Percentiles rank a stretch among this genome's conserved stretches.
These are phyloP conservation scores for Tricholoma furcatifolium DNA, from an alignment of 768 basidiomycete genomes.

Conservation along the genomic window DNA sequence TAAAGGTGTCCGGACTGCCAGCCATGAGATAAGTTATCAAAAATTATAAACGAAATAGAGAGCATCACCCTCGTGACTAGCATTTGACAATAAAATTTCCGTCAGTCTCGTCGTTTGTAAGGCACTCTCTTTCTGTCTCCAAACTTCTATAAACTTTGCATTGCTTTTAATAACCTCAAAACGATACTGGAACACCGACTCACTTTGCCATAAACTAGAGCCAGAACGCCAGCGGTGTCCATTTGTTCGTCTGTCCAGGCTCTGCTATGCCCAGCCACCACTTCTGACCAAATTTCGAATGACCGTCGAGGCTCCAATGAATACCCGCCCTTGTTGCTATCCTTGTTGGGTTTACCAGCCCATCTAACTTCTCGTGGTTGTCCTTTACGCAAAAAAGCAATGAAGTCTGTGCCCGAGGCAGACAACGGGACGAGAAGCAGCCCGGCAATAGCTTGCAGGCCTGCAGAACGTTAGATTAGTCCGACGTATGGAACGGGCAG, in stretches of 20 bases:
- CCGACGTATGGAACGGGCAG: background rate
- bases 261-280: slow-evolving; percentile 62
- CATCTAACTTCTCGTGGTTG: slow-evolving; percentile 70
- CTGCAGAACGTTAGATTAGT: slow-evolving; percentile 18
- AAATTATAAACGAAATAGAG: background rate
- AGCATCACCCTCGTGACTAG: slow-evolving; percentile 71
- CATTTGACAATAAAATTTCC: slow-evolving; percentile 74
- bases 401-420: slow-evolving; percentile 72
- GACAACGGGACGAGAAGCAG: slow-evolving; percentile 76
- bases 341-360: slow-evolving; percentile 72
- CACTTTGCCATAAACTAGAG: slow-evolving; percentile 76
- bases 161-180: background rate
- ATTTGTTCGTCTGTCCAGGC: slow-evolving; percentile 82
- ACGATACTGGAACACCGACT: background rate
- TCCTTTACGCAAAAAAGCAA: slow-evolving; percentile 76
- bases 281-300: slow-evolving; percentile 80
- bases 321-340: slow-evolving; percentile 29
- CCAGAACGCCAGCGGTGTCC: slow-evolving; percentile 77
- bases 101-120: slow-evolving; percentile 71
- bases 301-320: slow-evolving; percentile 73
- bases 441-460: slow-evolving; percentile 67
- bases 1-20: slow-evolving; percentile 67
- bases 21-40: background rate
- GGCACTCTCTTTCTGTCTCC: slow-evolving; percentile 79
- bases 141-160: slow-evolving; percentile 80